Evolutionary conservation across 345 rosid genomes (phyloP).

Genomic region (Aquilaria yunnanensis): DNA sequence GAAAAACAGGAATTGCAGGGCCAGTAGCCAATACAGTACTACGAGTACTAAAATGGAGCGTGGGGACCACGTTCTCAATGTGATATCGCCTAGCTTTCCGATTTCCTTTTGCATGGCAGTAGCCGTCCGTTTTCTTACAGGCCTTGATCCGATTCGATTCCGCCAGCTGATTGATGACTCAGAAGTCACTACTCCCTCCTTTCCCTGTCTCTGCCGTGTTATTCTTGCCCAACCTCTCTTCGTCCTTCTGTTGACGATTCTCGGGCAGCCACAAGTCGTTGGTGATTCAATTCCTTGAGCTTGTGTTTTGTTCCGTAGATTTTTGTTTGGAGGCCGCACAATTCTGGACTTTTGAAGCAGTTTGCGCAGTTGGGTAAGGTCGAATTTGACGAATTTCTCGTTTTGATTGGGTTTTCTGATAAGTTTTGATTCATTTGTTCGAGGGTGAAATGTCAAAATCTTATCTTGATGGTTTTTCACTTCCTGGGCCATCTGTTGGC

Average conservation of each 20-base stretch:
- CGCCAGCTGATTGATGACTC: not conserved
- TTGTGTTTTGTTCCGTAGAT: not conserved
- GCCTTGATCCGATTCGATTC: slow-evolving; percentile 5
- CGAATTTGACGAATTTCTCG: not conserved
- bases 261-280: not conserved
- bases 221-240: not conserved
- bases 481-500: slow-evolving; percentile 3
- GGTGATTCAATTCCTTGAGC: not conserved
- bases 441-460: slow-evolving; percentile 4
- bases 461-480: not conserved
- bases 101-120: slow-evolving; percentile 16
- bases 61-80: slow-evolving; percentile 15
- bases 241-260: not conserved
- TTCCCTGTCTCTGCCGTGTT: too few relatives aligned
- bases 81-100: not conserved
- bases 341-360: not conserved
- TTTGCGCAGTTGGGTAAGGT: slow-evolving; percentile 7
- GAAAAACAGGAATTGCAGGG: too few relatives aligned
- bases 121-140: slow-evolving; percentile 2
- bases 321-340: not conserved
- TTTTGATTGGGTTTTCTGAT: slow-evolving; percentile 7
- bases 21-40: too few relatives aligned
- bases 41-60: not conserved
- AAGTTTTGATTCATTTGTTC: slow-evolving; percentile 6
- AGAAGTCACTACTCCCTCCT: not conserved